Percentiles rank a stretch among this genome's conserved stretches.
Evolutionary conservation across 805 yeast species (phyloP).

Genomic region (Teunomyces atbi): DNA sequence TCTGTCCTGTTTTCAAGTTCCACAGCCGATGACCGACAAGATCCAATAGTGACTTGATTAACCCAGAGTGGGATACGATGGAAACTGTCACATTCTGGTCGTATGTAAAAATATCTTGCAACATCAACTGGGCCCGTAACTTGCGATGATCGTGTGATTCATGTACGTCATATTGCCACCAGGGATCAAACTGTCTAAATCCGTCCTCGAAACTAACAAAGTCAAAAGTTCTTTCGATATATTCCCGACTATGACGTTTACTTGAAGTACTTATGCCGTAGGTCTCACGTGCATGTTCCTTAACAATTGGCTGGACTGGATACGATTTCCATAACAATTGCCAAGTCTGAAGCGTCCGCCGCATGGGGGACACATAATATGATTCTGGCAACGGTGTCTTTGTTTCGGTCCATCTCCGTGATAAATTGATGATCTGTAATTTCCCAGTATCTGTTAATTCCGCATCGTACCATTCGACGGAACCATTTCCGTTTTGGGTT

Average conservation of each 20-base stretch:
- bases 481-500: slow-evolving; percentile 17
- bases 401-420: background rate
- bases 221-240: slow-evolving; percentile 18
- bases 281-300: slow-evolving; percentile 30
- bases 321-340: slow-evolving; percentile 20
- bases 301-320: slow-evolving; percentile 18
- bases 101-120: slow-evolving; percentile 25
- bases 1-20: slow-evolving; percentile 24
- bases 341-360: slow-evolving; percentile 32
- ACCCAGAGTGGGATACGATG: slow-evolving; percentile 29
- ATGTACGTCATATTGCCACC: slow-evolving; percentile 22
- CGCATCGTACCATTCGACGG: slow-evolving; percentile 32
- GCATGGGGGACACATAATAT: slow-evolving; percentile 30
- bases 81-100: slow-evolving; percentile 21
- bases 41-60: slow-evolving; percentile 25
- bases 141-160: slow-evolving; percentile 27
- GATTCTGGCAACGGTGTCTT: slow-evolving; percentile 24
- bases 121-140: slow-evolving; percentile 23
- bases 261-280: slow-evolving; percentile 33
- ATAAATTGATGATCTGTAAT: slow-evolving; percentile 14
- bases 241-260: slow-evolving; percentile 23
- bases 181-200: slow-evolving; percentile 23
- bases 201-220: slow-evolving; percentile 23
- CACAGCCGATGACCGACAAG: slow-evolving; percentile 24
- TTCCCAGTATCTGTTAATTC: slow-evolving; percentile 23